A percentile compares a stretch with the other conserved stretches of the same genome.
phyloP scores from a whole-genome alignment of 169 alveolate species.

The Eimeria praecox region DNA sequence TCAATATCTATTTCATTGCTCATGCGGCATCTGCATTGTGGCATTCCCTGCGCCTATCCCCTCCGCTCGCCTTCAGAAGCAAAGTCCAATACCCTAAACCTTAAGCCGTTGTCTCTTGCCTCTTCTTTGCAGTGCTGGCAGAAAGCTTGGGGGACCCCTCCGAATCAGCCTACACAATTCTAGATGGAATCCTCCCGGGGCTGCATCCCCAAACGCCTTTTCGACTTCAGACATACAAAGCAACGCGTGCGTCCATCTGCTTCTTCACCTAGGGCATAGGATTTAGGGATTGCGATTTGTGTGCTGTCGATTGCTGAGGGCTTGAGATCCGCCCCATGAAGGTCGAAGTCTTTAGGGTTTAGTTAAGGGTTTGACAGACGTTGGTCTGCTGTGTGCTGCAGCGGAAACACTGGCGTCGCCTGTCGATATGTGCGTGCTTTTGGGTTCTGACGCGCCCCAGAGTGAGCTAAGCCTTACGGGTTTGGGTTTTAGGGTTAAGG shows the following conservation, averaged over 20 bases:
- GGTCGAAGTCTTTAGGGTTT: not conserved
- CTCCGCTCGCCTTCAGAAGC: not conserved
- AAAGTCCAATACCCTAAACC: not conserved
- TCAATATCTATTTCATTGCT: no score
- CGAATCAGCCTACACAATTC: not conserved
- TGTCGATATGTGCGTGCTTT: constrained; percentile 43
- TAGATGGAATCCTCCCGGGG: constrained; percentile 10
- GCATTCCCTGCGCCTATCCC: not conserved
- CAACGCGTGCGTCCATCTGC: constrained; percentile 21
- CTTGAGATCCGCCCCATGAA: no score
- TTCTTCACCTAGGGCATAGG: not conserved
- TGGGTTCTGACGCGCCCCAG: constrained; percentile 50
- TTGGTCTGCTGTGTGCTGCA: not conserved
- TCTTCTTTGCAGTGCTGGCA: constrained; percentile 45
- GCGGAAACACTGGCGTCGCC: constrained; percentile 27
- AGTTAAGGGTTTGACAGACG: not conserved
- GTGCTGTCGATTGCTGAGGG: not conserved
- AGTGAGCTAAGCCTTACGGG: not conserved
- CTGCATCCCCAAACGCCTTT: constrained; percentile 23
- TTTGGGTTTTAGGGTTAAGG: not conserved
- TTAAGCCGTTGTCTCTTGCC: not conserved
- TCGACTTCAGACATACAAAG: constrained; percentile 25
- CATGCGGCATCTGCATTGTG: no score
- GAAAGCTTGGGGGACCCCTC: not conserved
- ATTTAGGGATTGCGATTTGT: not conserved